Conservation (phyloP, 2,329 filamentous ascomycete genomes). For the Cercospora canescens region DNA sequence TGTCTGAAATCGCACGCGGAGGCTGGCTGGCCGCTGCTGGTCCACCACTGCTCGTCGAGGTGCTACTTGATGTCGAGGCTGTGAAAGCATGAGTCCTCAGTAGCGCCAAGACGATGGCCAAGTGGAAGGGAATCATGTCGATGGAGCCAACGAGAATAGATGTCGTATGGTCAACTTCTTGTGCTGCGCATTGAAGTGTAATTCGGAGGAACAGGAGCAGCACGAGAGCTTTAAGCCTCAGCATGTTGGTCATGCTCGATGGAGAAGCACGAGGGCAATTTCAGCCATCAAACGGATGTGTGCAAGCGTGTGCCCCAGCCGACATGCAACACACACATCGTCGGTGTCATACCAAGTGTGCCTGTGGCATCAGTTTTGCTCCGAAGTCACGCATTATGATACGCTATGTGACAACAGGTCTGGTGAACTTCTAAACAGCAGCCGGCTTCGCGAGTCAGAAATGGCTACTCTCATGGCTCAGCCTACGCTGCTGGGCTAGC, state of each 20-base stretch:
- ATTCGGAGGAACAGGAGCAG: neutral
- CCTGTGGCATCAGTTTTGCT: too few species aligned
- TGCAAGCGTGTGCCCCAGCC: neutral
- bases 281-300: neutral
- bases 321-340: neutral
- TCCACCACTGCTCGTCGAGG: neutral
- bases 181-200: too few species aligned
- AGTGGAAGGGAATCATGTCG: neutral
- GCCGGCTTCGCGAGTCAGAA: too few species aligned
- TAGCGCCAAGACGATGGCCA: neutral
- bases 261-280: neutral
- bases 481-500: too few species aligned
- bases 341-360: too few species aligned
- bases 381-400: too few species aligned
- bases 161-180: neutral
- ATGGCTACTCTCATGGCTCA: too few species aligned
- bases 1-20: neutral
- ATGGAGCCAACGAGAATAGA: neutral
- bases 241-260: neutral
- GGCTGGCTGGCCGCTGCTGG: neutral
- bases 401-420: too few species aligned
- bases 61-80: neutral
- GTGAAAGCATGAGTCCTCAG: neutral
- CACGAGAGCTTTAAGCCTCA: neutral
- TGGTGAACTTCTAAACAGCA: too few species aligned